Conservation (phyloP, 208 protist species). For the Leishmania turanica region DNA sequence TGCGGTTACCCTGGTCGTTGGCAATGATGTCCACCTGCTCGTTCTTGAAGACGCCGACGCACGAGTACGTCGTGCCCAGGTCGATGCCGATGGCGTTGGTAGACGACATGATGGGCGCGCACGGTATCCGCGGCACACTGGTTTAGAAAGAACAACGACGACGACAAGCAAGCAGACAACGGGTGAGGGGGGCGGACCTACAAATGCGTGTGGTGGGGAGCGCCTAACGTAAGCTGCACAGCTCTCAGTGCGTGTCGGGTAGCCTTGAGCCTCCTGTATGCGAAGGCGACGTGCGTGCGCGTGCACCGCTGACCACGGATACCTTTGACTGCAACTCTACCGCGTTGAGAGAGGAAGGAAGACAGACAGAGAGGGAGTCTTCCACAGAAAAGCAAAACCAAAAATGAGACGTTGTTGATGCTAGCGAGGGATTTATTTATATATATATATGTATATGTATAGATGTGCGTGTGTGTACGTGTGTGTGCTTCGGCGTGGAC, state of each 20-base stretch:
- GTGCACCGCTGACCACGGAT: background rate
- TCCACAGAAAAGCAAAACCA: background rate
- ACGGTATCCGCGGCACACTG: background rate
- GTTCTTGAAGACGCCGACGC: constrained; percentile 97
- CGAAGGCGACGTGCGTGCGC: background rate
- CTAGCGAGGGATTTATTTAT: background rate
- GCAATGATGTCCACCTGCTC: constrained; percentile 93
- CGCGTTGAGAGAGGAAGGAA: background rate
- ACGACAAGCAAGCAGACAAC: background rate
- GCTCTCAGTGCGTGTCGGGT: background rate
- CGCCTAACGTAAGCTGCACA: background rate
- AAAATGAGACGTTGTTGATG: background rate
- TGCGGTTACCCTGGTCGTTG: constrained; percentile 94
- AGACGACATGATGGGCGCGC: constrained; percentile 17
- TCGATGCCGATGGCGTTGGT: constrained; percentile 93
- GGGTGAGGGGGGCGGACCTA: background rate
- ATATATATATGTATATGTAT: background rate
- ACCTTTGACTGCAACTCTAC: background rate
- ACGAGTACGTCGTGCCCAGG: constrained; percentile 97
- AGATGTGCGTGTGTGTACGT: background rate
- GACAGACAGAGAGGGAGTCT: background rate
- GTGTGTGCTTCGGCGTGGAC: background rate
- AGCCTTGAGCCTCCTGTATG: background rate
- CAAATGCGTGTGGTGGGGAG: background rate
- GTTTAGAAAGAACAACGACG: background rate